Base-by-base conservation (phyloP, 805 yeast species). In the Suhomyces emberorum region DNA sequence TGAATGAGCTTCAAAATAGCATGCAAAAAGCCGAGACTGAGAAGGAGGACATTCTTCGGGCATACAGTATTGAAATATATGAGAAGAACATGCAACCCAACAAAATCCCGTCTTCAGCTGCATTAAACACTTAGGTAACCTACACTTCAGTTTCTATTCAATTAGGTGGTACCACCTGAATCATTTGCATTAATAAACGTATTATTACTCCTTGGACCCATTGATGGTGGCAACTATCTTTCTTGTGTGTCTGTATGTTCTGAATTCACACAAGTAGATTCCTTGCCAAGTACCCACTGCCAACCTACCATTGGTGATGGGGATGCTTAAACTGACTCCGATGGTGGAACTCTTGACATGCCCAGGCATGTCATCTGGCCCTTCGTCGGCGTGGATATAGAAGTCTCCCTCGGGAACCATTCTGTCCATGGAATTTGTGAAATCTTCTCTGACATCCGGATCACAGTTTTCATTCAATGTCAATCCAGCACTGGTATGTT, bases 281-380 rank as follows among this genome's bases (percentile, higher is more conserved):
- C 93, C 95, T 54, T 85, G 95, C 95, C 95, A 86, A 0, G 93
- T 85, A 1, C 95, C 95, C 0, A 81, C 69, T 1, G 80, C 81
- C 37, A 85, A 61, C 22, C 66, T 55, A 1, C 95, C 95, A 48
- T 83, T 74, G 15, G 70, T 54, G 32, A 85, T 83, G 2, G 95
- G 95, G 28, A 85, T 76, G 3, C 76, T 66, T 18, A 85, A 61
- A 3, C 77, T 69, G 6, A 77, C 81, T 14, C 95, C 93, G 14
- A 49, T 42, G 12, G 49, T 37, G 4, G 44, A 23, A 14, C 83
- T 70, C 52, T 83, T 80, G 34, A 80, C 79, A 56, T 85, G 95
- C 0, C 89, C 84, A 2, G 91, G 86, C 88, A 84, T 81, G 54
- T 85, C 95, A 54, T 86, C 95, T 3, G 84, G 72, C 1, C 87